A percentile compares a stretch with the other conserved stretches of the same genome.
These are phyloP conservation scores for Fusarium denticulatum DNA, from an alignment of 2,329 filamentous ascomycete genomes.

Conservation along the genomic window DNA sequence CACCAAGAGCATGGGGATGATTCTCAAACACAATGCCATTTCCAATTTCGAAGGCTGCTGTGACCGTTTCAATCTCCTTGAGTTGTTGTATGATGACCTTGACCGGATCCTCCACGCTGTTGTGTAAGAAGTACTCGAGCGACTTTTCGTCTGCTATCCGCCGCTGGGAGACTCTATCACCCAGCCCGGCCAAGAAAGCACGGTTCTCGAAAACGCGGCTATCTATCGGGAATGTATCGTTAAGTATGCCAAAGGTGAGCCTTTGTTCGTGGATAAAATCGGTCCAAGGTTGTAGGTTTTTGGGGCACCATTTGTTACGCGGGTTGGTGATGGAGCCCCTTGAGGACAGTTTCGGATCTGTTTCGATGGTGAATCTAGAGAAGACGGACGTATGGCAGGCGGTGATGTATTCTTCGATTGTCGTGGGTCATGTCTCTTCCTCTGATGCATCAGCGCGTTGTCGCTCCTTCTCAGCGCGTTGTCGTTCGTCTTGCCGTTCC, in stretches of 20 bases:
- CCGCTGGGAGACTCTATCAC: neutral
- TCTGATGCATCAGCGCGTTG: neutral
- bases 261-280: neutral
- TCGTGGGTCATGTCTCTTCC: neutral
- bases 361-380: neutral
- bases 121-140: conserved; percentile 45
- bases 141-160: conserved; percentile 37
- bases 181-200: neutral
- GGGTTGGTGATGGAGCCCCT: neutral
- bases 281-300: neutral
- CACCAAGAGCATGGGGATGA: conserved; percentile 41
- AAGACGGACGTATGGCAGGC: neutral
- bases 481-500: too few relatives aligned
- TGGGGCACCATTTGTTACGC: neutral
- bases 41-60: conserved; percentile 38
- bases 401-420: neutral
- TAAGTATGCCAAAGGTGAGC: neutral
- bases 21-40: conserved; percentile 48
- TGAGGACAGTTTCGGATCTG: neutral
- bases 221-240: neutral
- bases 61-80: conserved; percentile 29
- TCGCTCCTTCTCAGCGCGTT: neutral
- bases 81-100: conserved; percentile 45
- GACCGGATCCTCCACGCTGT: conserved; percentile 46
- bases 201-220: neutral